Evolutionary conservation across 75 land plant genomes (phyloP).

Genomic region (Pinus albicaulis): DNA sequence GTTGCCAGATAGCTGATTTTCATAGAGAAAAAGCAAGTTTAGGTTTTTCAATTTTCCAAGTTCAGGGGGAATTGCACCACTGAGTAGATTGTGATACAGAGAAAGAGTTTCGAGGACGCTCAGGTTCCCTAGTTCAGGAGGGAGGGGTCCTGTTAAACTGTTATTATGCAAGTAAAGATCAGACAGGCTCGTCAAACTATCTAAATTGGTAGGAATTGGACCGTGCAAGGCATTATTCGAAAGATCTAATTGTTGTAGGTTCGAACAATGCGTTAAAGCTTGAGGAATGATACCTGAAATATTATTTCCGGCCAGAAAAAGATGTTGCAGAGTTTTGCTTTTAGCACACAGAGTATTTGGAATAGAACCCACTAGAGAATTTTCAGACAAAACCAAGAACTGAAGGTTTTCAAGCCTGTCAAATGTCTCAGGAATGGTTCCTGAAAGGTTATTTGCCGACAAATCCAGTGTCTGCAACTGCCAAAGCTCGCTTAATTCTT

Average conservation of each 20-base stretch:
- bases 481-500: conserved; percentile 19
- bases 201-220: conserved; percentile 49
- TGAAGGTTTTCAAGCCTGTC: conserved; percentile 42
- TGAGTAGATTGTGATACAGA: conserved; percentile 51
- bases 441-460: conserved; percentile 39
- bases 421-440: conserved; percentile 43
- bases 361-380: conserved; percentile 46
- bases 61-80: conserved; percentile 50
- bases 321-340: conserved; percentile 36
- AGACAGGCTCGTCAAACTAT: conserved; percentile 30
- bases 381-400: conserved; percentile 49
- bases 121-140: conserved; percentile 47
- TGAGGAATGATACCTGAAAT: conserved; percentile 64
- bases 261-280: conserved; percentile 24
- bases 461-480: conserved; percentile 52
- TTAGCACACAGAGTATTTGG: conserved; percentile 57
- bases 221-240: conserved; percentile 57
- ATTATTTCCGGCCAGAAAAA: conserved; percentile 45
- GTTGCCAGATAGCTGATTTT: conserved; percentile 62
- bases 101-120: conserved; percentile 42
- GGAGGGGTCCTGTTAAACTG: conserved; percentile 53
- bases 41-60: conserved; percentile 50
- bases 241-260: conserved; percentile 58
- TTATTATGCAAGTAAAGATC: conserved; percentile 67
- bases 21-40: conserved; percentile 45